phyloP scores from a whole-genome alignment of 2,329 filamentous ascomycete genomes.

The Colletotrichum neosansevieriae region DNA sequence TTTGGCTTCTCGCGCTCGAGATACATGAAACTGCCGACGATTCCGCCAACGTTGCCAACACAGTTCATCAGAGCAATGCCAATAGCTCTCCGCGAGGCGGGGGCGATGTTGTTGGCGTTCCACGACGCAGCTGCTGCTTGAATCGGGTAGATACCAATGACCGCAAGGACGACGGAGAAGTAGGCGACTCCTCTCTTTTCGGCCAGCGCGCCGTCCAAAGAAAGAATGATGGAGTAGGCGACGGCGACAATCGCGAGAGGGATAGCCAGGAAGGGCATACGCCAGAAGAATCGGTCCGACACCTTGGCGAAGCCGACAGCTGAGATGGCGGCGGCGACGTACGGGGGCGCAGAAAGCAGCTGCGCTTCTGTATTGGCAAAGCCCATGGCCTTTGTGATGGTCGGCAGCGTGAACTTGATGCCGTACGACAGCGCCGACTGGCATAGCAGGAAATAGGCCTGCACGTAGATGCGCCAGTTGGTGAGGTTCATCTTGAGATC shows the following conservation, averaged over 20 bases:
- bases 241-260: conserved; percentile 38
- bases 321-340: conserved; percentile 50
- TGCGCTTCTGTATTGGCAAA: conserved; percentile 49
- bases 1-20: conserved; percentile 54
- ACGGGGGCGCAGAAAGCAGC: conserved; percentile 45
- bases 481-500: conserved; percentile 46
- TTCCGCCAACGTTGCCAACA: conserved; percentile 47
- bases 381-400: conserved; percentile 51
- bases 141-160: conserved; percentile 41
- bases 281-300: conserved; percentile 73
- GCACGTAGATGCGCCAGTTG: conserved; percentile 52
- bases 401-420: conserved; percentile 53
- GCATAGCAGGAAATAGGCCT: conserved; percentile 49
- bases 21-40: conserved; percentile 48
- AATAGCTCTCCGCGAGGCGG: conserved; percentile 43
- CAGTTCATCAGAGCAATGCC: conserved; percentile 48
- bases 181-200: conserved; percentile 34
- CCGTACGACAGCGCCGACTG: conserved; percentile 50
- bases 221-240: conserved; percentile 38
- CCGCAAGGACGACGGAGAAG: conserved; percentile 38
- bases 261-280: conserved; percentile 60
- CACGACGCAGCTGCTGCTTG: conserved; percentile 39
- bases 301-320: conserved; percentile 74
- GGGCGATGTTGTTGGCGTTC: conserved; percentile 45
- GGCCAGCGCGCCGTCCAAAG: conserved; percentile 24